Percentiles rank a stretch among this genome's conserved stretches.
These are phyloP conservation scores for Nannochloropsis oceanica DNA, from an alignment of 108 stramenopile genomes.

Conservation along the genomic window DNA sequence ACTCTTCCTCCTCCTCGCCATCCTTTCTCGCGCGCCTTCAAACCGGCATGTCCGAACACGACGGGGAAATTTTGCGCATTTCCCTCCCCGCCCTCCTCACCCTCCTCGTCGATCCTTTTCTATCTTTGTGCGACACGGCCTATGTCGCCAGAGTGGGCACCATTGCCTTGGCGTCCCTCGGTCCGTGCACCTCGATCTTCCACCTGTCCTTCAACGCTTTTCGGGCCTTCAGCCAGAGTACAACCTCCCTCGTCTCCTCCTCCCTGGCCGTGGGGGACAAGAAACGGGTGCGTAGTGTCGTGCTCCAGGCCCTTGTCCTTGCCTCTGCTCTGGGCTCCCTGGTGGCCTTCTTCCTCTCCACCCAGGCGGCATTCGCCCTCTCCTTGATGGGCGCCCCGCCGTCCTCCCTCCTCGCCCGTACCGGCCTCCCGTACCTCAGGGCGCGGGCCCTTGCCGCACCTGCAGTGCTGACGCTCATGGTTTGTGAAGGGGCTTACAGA, in stretches of 20 bases:
- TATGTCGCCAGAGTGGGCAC: conserved; percentile 47
- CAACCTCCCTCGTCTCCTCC: conserved; percentile 45
- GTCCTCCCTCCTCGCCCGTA: conserved; percentile 20
- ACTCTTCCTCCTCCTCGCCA: not conserved
- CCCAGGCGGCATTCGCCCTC: conserved; percentile 23
- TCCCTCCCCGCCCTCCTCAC: conserved; percentile 49
- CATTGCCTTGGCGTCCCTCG: conserved; percentile 51
- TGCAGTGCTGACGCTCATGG: conserved; percentile 46
- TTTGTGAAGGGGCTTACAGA: conserved; percentile 59
- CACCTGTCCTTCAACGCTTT: conserved; percentile 63
- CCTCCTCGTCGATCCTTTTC: conserved; percentile 55
- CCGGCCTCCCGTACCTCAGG: conserved; percentile 43
- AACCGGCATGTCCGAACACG: not conserved
- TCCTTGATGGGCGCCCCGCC: conserved; percentile 48
- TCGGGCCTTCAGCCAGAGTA: conserved; percentile 51
- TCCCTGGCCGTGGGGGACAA: conserved; percentile 14
- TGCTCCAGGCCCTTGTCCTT: not conserved
- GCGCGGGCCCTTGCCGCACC: conserved; percentile 50
- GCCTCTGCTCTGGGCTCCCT: conserved; percentile 4
- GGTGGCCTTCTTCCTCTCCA: not conserved
- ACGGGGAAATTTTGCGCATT: conserved; percentile 16
- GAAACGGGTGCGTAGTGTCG: not conserved
- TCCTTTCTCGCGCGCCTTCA: not conserved
- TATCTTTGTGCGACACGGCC: conserved; percentile 60
- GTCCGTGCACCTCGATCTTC: conserved; percentile 60